phyloP scores from a whole-genome alignment of 2,329 filamentous ascomycete genomes.

The Hymenoscyphus fraxineus region DNA sequence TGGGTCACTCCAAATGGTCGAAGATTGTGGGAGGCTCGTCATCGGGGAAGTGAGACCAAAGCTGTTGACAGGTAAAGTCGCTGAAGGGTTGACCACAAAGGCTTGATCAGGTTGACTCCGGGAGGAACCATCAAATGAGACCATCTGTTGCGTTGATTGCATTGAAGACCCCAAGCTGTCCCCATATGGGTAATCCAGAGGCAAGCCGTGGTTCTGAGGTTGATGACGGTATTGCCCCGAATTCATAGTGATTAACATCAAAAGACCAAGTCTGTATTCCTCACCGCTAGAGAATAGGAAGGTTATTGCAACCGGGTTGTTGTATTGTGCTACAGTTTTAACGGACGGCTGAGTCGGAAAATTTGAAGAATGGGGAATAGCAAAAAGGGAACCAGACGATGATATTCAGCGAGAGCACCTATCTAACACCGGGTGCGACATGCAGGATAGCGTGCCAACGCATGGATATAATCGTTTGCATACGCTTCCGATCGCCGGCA shows the following conservation, averaged over 20 bases:
- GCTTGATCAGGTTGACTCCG: conserved; percentile 23
- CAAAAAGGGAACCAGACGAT: conserved; percentile 32
- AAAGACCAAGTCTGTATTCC: conserved; percentile 19
- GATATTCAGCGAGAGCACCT: conserved; percentile 31
- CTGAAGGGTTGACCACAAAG: conserved; percentile 22
- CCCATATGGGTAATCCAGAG: conserved; percentile 24
- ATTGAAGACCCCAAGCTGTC: conserved; percentile 17
- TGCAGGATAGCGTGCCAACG: conserved; percentile 34
- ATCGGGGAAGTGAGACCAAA: conserved; percentile 22
- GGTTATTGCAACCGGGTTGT: conserved; percentile 27
- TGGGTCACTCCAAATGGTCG: conserved; percentile 20
- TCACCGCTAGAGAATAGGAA: conserved; percentile 21
- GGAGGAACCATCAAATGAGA: conserved; percentile 30
- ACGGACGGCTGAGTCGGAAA: conserved; percentile 27
- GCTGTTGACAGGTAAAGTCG: conserved; percentile 16
- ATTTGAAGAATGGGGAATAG: conserved; percentile 31
- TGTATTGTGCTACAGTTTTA: conserved; percentile 29
- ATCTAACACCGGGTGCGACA: conserved; percentile 14
- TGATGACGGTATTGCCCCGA: conserved; percentile 24
- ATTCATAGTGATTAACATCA: conserved; percentile 28
- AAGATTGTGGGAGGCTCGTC: conserved; percentile 20
- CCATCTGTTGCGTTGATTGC: conserved; percentile 23
- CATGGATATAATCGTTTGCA: conserved; percentile 27
- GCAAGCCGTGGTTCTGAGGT: conserved; percentile 24
- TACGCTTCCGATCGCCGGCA: conserved; percentile 24